Evolutionary conservation across 1,284 basidiomycete species (phyloP).

Genomic region (Ustilago bromivora): DNA sequence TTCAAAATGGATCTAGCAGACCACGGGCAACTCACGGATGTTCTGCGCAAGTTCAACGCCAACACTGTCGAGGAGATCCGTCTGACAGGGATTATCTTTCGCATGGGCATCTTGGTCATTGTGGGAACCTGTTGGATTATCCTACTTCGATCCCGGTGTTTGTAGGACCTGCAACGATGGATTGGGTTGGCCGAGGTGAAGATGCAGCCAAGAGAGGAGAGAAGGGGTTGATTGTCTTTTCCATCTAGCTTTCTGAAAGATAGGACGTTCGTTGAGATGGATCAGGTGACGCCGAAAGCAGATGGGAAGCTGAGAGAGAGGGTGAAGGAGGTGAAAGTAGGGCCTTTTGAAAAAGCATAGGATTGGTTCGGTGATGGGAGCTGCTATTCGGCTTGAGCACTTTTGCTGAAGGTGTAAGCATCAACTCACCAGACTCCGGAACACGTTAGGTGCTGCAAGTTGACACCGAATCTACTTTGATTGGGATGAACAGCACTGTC

Average conservation of each 20-base stretch:
- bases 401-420: conserved; percentile 25
- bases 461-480: background rate
- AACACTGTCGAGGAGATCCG: conserved; percentile 20
- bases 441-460: too few species aligned
- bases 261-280: conserved; percentile 19
- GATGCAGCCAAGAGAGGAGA: conserved; percentile 19
- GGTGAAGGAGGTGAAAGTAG: conserved; percentile 11
- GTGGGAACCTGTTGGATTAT: conserved; percentile 28
- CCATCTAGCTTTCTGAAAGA: conserved; percentile 19
- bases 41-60: conserved; percentile 19
- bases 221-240: conserved; percentile 18
- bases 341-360: conserved; percentile 27
- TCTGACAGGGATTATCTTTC: conserved; percentile 26
- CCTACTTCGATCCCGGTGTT: conserved; percentile 22
- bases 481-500: conserved; percentile 21
- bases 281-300: background rate
- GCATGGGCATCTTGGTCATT: conserved; percentile 36
- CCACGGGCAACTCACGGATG: conserved; percentile 19
- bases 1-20: conserved; percentile 6
- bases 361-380: conserved; percentile 32
- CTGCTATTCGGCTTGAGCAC: background rate
- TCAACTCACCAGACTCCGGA: too few species aligned
- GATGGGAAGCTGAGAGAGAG: conserved; percentile 1
- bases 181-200: conserved; percentile 34
- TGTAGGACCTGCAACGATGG: conserved; percentile 22